Conservation (phyloP, 306 rosid species). For the Erythrophleum fordii region DNA sequence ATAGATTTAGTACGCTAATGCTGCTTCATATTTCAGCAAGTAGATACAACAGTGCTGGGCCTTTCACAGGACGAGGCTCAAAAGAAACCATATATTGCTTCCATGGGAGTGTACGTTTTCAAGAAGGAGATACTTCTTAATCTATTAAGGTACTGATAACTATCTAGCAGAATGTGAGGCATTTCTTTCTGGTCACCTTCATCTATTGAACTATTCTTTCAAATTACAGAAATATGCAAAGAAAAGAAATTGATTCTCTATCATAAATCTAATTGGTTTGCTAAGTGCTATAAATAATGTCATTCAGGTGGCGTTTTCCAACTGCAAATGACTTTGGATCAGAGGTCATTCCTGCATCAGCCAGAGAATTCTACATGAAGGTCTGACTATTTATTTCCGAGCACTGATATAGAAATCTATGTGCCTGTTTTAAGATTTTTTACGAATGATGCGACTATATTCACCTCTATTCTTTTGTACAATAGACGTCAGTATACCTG, state of each 20-base stretch:
- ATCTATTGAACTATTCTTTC: background rate
- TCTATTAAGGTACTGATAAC: slow-evolving; percentile 57
- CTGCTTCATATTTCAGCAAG: slow-evolving; percentile 49
- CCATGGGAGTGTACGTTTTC: slow-evolving; percentile 81
- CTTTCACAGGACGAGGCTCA: slow-evolving; percentile 64
- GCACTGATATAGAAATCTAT: background rate
- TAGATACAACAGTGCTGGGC: slow-evolving; percentile 79
- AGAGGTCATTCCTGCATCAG: slow-evolving; percentile 82
- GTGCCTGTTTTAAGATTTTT: background rate
- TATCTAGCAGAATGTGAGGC: background rate
- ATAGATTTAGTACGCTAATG: slow-evolving; percentile 30
- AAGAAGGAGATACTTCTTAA: slow-evolving; percentile 79
- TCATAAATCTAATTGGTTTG: background rate
- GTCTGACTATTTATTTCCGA: slow-evolving; percentile 39
- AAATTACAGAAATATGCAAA: background rate
- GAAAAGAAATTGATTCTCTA: background rate
- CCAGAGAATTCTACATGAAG: slow-evolving; percentile 68
- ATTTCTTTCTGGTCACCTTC: background rate
- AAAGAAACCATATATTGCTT: slow-evolving; percentile 77
- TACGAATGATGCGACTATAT: background rate
- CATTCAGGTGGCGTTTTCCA: slow-evolving; percentile 73
- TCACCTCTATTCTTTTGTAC: background rate
- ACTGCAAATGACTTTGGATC: slow-evolving; percentile 86
- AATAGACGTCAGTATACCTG: background rate
- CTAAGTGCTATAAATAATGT: slow-evolving; percentile 24